Conservation (phyloP, 2,329 filamentous ascomycete species). For the Fusarium albosuccineum region DNA sequence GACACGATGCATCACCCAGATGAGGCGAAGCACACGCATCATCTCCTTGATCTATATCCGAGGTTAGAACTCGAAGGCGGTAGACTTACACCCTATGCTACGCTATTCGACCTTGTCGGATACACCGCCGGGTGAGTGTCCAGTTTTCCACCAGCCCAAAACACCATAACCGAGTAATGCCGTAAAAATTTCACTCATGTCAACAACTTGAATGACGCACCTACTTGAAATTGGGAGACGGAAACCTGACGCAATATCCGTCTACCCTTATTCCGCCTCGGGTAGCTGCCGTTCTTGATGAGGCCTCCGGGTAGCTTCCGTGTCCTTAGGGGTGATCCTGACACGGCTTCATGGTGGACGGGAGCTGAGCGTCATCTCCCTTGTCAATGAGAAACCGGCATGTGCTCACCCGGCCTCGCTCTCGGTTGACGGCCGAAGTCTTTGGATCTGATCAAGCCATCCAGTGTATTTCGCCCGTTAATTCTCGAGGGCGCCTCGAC, state of each 20-base stretch:
- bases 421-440: conserved; percentile 10
- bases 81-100: conserved; percentile 61
- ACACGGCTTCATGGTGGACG: not conserved
- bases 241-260: not conserved
- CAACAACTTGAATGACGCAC: conserved; percentile 74
- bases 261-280: not conserved
- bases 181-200: conserved; percentile 59
- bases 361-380: not conserved
- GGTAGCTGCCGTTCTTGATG: not conserved
- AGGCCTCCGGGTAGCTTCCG: conserved; percentile 15
- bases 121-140: conserved; percentile 31
- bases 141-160: conserved; percentile 7
- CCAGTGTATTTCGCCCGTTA: not conserved
- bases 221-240: not conserved
- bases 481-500: not conserved
- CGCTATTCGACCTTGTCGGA: conserved; percentile 56
- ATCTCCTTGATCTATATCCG: conserved; percentile 36
- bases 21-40: not conserved
- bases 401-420: not conserved
- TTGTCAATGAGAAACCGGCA: not conserved
- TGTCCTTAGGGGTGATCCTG: not conserved
- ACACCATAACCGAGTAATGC: conserved; percentile 41
- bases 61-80: conserved; percentile 14
- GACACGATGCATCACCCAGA: not conserved
- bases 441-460: not conserved